phyloP scores from a whole-genome alignment of 2,329 filamentous ascomycete genomes.

The Tolypocladium tropicale region DNA sequence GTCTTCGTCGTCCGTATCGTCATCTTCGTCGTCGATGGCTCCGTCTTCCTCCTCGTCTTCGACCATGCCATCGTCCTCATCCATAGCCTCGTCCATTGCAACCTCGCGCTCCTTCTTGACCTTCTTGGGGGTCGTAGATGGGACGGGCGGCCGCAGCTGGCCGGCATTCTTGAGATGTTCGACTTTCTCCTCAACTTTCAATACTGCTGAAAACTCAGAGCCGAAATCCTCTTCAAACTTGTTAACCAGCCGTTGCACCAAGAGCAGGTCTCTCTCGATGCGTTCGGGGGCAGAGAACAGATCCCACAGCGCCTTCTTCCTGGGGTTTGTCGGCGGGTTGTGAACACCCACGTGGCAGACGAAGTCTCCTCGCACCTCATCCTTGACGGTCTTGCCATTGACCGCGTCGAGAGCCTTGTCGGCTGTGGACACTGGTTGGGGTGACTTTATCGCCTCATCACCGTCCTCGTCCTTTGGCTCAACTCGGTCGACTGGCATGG shows the following conservation, averaged over 20 bases:
- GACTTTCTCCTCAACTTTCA: slow-evolving; percentile 78
- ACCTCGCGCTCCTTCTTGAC: slow-evolving; percentile 50
- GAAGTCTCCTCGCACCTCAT: slow-evolving; percentile 88
- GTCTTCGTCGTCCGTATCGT: slow-evolving; percentile 85
- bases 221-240: slow-evolving; percentile 82
- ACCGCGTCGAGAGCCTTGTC: slow-evolving; percentile 88
- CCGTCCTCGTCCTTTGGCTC: slow-evolving; percentile 63
- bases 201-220: slow-evolving; percentile 62
- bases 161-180: slow-evolving; percentile 70
- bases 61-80: slow-evolving; percentile 54
- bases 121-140: slow-evolving; percentile 44
- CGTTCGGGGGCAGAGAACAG: slow-evolving; percentile 90
- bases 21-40: slow-evolving; percentile 74
- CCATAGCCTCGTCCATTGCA: slow-evolving; percentile 50
- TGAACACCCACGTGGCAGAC: slow-evolving; percentile 96
- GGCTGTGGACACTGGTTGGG: slow-evolving; percentile 48
- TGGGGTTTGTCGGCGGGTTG: slow-evolving; percentile 71
- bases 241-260: slow-evolving; percentile 71
- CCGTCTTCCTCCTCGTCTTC: slow-evolving; percentile 76
- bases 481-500: slow-evolving; percentile 56
- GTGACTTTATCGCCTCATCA: slow-evolving; percentile 45
- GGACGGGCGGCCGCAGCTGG: slow-evolving; percentile 57
- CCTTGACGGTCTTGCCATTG: slow-evolving; percentile 94
- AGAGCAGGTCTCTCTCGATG: slow-evolving; percentile 77
- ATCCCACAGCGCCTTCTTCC: slow-evolving; percentile 96